phyloP scores from a whole-genome alignment of 768 basidiomycete species.

The Calvatia gigantea region DNA sequence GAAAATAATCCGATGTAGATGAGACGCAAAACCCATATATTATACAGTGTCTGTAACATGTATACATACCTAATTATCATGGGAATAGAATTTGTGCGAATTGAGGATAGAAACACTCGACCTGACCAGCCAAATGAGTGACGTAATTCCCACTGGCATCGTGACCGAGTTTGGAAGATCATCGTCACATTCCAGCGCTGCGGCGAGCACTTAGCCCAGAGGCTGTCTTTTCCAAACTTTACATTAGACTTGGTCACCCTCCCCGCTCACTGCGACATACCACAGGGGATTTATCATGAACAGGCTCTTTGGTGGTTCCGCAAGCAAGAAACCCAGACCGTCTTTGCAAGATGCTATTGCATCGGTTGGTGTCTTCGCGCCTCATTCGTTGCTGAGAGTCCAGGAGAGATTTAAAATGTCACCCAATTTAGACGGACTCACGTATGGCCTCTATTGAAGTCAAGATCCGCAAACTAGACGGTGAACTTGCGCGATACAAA shows the following conservation, averaged over 20 bases:
- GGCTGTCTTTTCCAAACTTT: no score
- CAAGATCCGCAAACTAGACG: slow-evolving; percentile 95
- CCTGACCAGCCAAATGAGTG: no score
- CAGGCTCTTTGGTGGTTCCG: slow-evolving; percentile 75
- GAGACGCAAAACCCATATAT: no score
- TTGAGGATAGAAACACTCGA: no score
- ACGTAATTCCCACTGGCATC: no score
- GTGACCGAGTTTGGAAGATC: no score
- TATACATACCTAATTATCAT: no score
- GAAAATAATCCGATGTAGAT: background rate
- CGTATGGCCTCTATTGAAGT: slow-evolving; percentile 90
- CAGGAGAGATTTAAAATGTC: background rate
- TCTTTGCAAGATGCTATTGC: slow-evolving; percentile 90
- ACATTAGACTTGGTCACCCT: background rate
- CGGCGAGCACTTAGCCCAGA: no score
- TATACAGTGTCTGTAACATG: no score
- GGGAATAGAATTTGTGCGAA: no score
- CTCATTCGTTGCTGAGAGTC: background rate
- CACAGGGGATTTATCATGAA: slow-evolving; percentile 51
- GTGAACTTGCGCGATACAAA: slow-evolving; percentile 86
- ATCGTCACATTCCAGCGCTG: no score
- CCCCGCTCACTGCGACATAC: background rate
- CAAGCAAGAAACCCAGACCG: slow-evolving; percentile 81
- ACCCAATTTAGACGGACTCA: slow-evolving; percentile 71
- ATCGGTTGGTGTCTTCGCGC: slow-evolving; percentile 48